These are phyloP conservation scores for Fusarium brevicatenulatum DNA, from an alignment of 2,329 filamentous ascomycete species.

Conservation along the genomic window DNA sequence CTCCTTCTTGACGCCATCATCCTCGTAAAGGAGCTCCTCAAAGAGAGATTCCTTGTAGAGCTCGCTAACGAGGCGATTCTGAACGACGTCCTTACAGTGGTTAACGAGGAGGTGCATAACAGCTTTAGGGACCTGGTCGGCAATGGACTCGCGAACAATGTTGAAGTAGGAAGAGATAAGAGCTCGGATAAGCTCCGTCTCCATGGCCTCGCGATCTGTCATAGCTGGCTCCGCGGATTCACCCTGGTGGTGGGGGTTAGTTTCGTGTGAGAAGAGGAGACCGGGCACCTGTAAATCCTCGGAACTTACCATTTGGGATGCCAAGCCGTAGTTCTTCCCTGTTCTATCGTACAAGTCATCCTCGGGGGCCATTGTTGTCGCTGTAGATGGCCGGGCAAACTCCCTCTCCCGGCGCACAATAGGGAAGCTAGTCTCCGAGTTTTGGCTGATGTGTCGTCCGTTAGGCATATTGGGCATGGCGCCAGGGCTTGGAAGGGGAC, in stretches of 20 bases:
- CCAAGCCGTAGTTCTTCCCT: conserved; percentile 53
- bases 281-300: conserved; percentile 11
- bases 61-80: conserved; percentile 95
- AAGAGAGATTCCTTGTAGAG: conserved; percentile 94
- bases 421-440: conserved; percentile 81
- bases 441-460: conserved; percentile 78
- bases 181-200: conserved; percentile 95
- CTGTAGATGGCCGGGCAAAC: conserved; percentile 59
- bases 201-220: conserved; percentile 94
- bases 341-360: conserved; percentile 56
- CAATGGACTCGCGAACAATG: conserved; percentile 98
- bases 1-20: conserved; percentile 96
- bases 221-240: conserved; percentile 82
- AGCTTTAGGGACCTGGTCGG: conserved; percentile 97
- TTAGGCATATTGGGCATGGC: conserved; percentile 40
- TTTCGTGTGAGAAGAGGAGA: conserved; percentile 18
- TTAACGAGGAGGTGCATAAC: conserved; percentile 99
- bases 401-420: conserved; percentile 80
- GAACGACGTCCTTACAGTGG: conserved; percentile 96
- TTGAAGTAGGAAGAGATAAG: conserved; percentile 99
- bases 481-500: conserved; percentile 51
- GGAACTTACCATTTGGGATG: conserved; percentile 68
- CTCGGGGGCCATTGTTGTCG: conserved; percentile 48
- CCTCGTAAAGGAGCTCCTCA: conserved; percentile 93
- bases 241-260: conserved; percentile 53